These are phyloP conservation scores for Seiridium unicorne DNA, from an alignment of 2,329 filamentous ascomycete genomes.

Conservation along the genomic window DNA sequence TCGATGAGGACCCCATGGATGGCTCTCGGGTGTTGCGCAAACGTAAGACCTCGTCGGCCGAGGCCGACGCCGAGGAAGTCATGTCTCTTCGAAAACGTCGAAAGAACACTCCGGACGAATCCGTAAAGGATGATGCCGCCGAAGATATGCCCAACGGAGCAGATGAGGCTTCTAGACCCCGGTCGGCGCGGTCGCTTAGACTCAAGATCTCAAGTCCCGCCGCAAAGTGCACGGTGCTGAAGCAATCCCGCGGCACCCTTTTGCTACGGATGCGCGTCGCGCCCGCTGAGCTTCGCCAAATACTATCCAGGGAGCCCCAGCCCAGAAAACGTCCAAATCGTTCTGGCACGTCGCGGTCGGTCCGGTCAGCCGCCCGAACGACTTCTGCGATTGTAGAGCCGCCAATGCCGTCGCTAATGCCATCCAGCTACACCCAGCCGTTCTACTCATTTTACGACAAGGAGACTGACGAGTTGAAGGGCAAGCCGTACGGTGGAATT, in stretches of 20 bases:
- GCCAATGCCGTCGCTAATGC: slow-evolving; percentile 56
- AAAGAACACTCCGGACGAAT: slow-evolving; percentile 45
- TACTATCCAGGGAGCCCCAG: slow-evolving; percentile 58
- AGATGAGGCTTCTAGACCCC: slow-evolving; percentile 32
- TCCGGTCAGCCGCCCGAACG: slow-evolving; percentile 29
- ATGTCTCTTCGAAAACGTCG: slow-evolving; percentile 53
- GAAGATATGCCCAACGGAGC: slow-evolving; percentile 32
- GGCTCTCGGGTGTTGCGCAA: slow-evolving; percentile 78
- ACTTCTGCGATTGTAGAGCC: slow-evolving; percentile 34
- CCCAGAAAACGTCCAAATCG: slow-evolving; percentile 46
- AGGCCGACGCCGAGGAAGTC: slow-evolving; percentile 56
- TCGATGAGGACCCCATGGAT: slow-evolving; percentile 72
- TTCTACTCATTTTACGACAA: slow-evolving; percentile 89
- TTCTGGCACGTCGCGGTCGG: slow-evolving; percentile 28
- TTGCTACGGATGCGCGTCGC: slow-evolving; percentile 60
- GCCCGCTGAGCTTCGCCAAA: slow-evolving; percentile 56
- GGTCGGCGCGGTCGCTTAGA: slow-evolving; percentile 58
- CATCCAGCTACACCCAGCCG: slow-evolving; percentile 67
- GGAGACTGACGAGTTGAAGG: slow-evolving; percentile 83
- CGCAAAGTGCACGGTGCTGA: slow-evolving; percentile 40
- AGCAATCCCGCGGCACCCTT: slow-evolving; percentile 39
- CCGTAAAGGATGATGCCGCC: slow-evolving; percentile 25
- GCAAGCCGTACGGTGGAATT: slow-evolving; percentile 94
- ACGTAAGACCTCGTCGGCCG: slow-evolving; percentile 75
- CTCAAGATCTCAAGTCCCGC: slow-evolving; percentile 43